Conservation (phyloP, 2,329 filamentous ascomycete genomes). For the Lachnellula hyalina region DNA sequence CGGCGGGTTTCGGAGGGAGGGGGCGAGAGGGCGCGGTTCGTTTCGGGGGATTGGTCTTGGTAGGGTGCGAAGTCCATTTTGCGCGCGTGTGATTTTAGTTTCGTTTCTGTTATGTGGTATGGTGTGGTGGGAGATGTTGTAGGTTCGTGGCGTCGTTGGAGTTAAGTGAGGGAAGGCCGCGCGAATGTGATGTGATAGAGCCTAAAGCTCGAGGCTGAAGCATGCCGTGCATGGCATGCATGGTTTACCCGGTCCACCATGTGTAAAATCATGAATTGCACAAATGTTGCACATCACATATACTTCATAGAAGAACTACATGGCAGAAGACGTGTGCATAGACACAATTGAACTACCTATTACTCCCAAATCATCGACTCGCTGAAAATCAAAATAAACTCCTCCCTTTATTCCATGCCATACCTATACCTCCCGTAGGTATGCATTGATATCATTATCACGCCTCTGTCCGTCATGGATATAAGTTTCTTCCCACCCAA, state of each 20-base stretch:
- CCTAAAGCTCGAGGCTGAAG: neutral
- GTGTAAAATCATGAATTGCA: no score
- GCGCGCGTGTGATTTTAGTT: neutral
- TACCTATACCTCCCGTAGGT: conserved; percentile 1
- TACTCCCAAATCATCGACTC: neutral
- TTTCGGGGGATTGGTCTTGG: conserved; percentile 85
- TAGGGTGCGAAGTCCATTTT: conserved; percentile 94
- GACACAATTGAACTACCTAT: neutral
- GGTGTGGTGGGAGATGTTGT: neutral
- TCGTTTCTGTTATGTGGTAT: neutral
- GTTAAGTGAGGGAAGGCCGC: neutral
- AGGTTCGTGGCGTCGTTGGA: neutral
- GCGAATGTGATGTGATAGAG: neutral
- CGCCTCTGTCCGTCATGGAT: neutral
- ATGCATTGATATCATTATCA: neutral
- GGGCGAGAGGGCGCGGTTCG: conserved; percentile 74
- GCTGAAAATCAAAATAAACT: conserved; percentile 7
- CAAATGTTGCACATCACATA: neutral
- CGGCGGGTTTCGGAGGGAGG: conserved; percentile 37
- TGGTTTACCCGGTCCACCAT: no score
- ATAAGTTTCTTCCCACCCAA: neutral
- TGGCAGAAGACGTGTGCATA: neutral
- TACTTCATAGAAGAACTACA: neutral
- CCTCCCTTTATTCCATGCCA: conserved; percentile 7
- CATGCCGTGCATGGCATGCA: no score